A percentile compares a stretch with the other conserved stretches of the same genome.
Conservation (phyloP, 768 basidiomycete species). For the Lepiota subincarnata region DNA sequence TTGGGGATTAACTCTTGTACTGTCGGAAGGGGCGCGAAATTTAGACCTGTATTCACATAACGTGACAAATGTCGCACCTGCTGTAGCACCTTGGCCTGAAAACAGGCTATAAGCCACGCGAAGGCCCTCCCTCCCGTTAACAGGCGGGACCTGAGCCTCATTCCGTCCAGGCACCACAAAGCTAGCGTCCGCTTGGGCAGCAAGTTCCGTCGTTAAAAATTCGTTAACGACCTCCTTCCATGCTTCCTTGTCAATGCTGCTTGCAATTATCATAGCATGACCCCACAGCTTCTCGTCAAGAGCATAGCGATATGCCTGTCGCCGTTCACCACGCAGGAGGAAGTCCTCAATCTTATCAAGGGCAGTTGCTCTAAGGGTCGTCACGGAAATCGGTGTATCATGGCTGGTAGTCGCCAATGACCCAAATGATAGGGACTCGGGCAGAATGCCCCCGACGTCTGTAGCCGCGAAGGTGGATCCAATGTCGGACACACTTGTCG, state of each 20-base stretch:
- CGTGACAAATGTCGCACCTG: constrained; percentile 45
- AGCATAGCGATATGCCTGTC: constrained; percentile 84
- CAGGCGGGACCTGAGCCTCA: constrained; percentile 14
- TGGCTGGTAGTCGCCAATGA: constrained; percentile 18
- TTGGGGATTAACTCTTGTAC: constrained; percentile 74
- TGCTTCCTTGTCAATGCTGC: constrained; percentile 86
- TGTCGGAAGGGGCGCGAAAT: constrained; percentile 24
- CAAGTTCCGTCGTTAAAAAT: constrained; percentile 77
- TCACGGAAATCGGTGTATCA: constrained; percentile 54
- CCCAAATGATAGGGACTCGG: constrained; percentile 10
- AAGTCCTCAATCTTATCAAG: constrained; percentile 77
- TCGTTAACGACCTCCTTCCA: constrained; percentile 91
- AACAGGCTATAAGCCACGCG: constrained; percentile 79
- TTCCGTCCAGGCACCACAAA: constrained; percentile 14
- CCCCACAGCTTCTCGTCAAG: constrained; percentile 89
- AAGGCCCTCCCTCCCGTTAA: constrained; percentile 65
- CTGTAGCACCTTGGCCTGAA: constrained; percentile 75
- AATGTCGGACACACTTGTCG: not conserved
- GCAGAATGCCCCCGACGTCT: constrained; percentile 23
- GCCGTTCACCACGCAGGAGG: constrained; percentile 79
- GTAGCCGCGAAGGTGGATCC: constrained; percentile 17
- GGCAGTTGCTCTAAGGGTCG: constrained; percentile 55
- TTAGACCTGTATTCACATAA: not conserved
- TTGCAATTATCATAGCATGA: constrained; percentile 93
- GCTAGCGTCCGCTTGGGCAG: constrained; percentile 27